Conservation (phyloP, 2,329 filamentous ascomycete species). For the Verticillium nubilum region DNA sequence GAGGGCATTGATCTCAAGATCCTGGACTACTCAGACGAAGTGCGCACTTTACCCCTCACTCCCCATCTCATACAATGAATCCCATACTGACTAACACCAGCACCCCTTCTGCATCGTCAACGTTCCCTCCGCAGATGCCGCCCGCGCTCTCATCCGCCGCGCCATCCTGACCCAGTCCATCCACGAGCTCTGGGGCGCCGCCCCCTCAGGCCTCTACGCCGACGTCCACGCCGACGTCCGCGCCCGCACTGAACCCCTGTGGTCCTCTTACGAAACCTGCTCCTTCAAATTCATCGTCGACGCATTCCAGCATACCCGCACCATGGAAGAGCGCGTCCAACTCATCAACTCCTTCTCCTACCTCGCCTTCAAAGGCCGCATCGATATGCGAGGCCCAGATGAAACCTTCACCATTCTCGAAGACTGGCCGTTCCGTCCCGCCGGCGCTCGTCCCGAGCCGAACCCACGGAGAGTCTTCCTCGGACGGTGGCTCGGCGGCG, state of each 20-base stretch:
- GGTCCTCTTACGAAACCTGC: conserved; percentile 56
- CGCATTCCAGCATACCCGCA: conserved; percentile 70
- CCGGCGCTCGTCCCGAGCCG: conserved; percentile 46
- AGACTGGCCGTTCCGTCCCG: conserved; percentile 58
- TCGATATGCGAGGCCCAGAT: conserved; percentile 69
- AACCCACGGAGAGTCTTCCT: conserved; percentile 49
- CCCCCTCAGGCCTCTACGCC: conserved; percentile 49
- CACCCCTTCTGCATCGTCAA: conserved; percentile 80
- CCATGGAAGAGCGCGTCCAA: conserved; percentile 54
- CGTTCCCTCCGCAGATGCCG: conserved; percentile 60
- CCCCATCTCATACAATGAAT: background rate
- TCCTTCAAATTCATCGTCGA: conserved; percentile 86
- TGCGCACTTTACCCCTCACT: conserved; percentile 37
- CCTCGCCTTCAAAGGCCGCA: conserved; percentile 70
- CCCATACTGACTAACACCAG: conserved; percentile 35
- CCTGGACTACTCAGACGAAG: conserved; percentile 67
- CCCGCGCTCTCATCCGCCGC: conserved; percentile 62
- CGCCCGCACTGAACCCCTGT: conserved; percentile 53
- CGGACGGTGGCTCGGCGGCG: conserved; percentile 63
- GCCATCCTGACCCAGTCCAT: conserved; percentile 79
- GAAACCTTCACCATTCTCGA: conserved; percentile 78
- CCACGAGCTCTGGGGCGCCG: conserved; percentile 83
- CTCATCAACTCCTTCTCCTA: conserved; percentile 82
- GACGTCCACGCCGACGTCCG: conserved; percentile 63
- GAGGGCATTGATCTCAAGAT: conserved; percentile 64